These are phyloP conservation scores for Cyclanthera cordifolia DNA, from an alignment of 306 rosid genomes.

Conservation along the genomic window DNA sequence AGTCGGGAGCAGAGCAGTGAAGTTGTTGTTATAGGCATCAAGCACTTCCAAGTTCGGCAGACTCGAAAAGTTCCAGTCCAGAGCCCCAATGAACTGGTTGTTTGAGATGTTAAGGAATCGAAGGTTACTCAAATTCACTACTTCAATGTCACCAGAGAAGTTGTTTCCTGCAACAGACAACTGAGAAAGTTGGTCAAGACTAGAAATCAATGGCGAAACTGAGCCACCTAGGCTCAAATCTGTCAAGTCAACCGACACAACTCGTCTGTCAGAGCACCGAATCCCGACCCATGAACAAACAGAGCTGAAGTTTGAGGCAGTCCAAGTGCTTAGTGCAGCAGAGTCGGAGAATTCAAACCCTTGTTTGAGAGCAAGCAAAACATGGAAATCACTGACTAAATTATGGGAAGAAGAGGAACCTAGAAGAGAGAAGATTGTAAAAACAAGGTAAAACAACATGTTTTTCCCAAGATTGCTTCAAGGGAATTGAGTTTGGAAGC, in stretches of 20 bases:
- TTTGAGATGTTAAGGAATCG: conserved; percentile 59
- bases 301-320: conserved; percentile 31
- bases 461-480: conserved; percentile 21
- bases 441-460: conserved; percentile 51
- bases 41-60: conserved; percentile 44
- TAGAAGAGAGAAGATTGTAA: conserved; percentile 44
- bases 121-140: conserved; percentile 37
- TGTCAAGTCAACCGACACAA: conserved; percentile 48
- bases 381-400: conserved; percentile 52
- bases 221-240: conserved; percentile 47
- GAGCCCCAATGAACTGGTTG: conserved; percentile 49
- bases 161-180: conserved; percentile 73
- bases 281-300: conserved; percentile 70
- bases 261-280: conserved; percentile 46
- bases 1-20: conserved; percentile 52
- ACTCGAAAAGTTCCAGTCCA: conserved; percentile 54
- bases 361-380: conserved; percentile 37
- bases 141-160: conserved; percentile 48
- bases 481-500: conserved; percentile 42
- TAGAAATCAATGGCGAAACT: conserved; percentile 44
- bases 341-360: conserved; percentile 51
- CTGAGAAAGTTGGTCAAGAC: conserved; percentile 45
- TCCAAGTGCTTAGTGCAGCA: conserved; percentile 43
- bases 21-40: conserved; percentile 72
- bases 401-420: conserved; percentile 38